Conservation (phyloP, 192 early-diverging fungal species). For the Coemansia javaensis region DNA sequence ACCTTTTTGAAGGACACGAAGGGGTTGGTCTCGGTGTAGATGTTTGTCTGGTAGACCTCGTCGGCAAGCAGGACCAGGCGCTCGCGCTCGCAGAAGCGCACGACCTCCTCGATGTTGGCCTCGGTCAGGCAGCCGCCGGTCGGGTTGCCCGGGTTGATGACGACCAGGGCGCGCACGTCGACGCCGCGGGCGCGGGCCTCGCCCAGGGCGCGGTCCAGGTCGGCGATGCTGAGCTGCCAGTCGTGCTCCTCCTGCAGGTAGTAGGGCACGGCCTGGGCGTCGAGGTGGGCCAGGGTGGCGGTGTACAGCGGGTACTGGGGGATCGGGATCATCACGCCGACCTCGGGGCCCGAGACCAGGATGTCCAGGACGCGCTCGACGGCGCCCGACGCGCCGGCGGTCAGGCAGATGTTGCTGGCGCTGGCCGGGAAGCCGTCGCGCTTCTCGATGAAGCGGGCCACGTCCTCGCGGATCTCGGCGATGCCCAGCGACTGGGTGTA, state of each 20-base stretch:
- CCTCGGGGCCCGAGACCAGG: conserved; percentile 67
- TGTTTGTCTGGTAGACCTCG: conserved; percentile 98
- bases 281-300: conserved; percentile 78
- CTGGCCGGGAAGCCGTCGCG: conserved; percentile 88
- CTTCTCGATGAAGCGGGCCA: conserved; percentile 87
- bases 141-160: conserved; percentile 99
- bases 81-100: conserved; percentile 81
- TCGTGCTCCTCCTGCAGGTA: conserved; percentile 81
- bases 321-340: conserved; percentile 98
- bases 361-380: conserved; percentile 89
- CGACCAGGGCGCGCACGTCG: conserved; percentile 90
- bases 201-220: conserved; percentile 60
- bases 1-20: conserved; percentile 98
- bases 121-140: conserved; percentile 84
- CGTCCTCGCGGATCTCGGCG: conserved; percentile 71
- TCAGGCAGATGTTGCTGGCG: conserved; percentile 84
- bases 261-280: conserved; percentile 88
- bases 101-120: conserved; percentile 84
- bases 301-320: conserved; percentile 99
- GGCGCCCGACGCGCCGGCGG: conserved; percentile 88
- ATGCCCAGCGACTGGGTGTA: conserved; percentile 97
- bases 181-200: conserved; percentile 64
- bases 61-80: conserved; percentile 86
- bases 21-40: conserved; percentile 74
- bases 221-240: conserved; percentile 71